Conservation (phyloP, 2,329 filamentous ascomycete species). For the Didymella pomorum region DNA sequence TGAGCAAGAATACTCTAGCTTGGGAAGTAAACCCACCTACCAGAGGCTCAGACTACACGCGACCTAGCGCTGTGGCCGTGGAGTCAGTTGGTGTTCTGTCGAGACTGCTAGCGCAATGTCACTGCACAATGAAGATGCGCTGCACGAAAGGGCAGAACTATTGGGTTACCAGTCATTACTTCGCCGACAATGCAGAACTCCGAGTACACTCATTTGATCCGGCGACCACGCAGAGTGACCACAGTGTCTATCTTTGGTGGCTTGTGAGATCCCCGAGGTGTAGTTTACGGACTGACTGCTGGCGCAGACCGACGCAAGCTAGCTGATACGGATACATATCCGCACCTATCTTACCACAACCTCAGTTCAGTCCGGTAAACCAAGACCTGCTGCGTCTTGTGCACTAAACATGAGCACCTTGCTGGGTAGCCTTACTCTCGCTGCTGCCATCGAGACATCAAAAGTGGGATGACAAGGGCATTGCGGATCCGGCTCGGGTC, state of each 20-base stretch:
- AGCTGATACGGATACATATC: not conserved
- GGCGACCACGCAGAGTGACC: not conserved
- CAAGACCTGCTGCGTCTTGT: not conserved
- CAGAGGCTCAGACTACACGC: not conserved
- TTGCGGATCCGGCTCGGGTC: not conserved
- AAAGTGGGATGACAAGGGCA: not conserved
- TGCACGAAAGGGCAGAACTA: not conserved
- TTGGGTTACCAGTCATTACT: not conserved
- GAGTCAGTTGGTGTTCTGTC: not conserved
- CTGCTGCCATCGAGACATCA: not conserved
- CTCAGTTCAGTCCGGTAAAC: not conserved
- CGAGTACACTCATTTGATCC: conserved; percentile 2
- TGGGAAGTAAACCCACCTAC: conserved; percentile 2
- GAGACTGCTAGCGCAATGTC: not conserved
- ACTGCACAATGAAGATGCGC: not conserved
- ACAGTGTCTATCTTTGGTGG: not conserved
- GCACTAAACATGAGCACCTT: not conserved
- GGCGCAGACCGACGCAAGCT: conserved; percentile 3
- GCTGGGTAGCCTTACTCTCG: not conserved
- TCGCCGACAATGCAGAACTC: not conserved
- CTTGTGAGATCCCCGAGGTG: not conserved
- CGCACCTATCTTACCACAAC: conserved; percentile 1
- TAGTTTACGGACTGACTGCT: not conserved
- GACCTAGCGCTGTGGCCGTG: conserved; percentile 13
- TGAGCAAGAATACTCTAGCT: not conserved